Conservation (phyloP, 148 eudicot genomes). For the Silene latifolia region DNA sequence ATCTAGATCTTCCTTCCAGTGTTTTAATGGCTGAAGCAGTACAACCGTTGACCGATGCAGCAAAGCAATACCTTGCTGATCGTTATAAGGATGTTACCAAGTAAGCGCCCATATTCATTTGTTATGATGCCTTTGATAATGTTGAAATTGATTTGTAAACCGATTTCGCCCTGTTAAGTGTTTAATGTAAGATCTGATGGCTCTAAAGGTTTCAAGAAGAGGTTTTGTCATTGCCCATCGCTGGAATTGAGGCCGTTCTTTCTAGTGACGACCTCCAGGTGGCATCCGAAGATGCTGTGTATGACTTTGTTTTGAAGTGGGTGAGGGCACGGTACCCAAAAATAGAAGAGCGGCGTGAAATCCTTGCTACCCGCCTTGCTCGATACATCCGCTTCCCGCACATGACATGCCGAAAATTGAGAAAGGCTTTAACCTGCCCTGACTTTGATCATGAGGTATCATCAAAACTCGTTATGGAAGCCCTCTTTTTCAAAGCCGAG, state of each 20-base stretch:
- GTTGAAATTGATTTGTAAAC: background rate
- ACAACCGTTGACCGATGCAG: constrained; percentile 79
- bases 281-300: constrained; percentile 90
- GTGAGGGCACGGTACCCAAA: constrained; percentile 60
- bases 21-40: constrained; percentile 86
- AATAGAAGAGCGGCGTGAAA: constrained; percentile 73
- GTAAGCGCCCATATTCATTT: constrained; percentile 30
- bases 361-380: constrained; percentile 65
- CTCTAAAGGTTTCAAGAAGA: constrained; percentile 69
- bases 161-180: background rate
- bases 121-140: background rate
- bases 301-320: constrained; percentile 84
- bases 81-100: constrained; percentile 69
- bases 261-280: constrained; percentile 84
- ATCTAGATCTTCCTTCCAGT: constrained; percentile 78
- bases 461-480: constrained; percentile 75
- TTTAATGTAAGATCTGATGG: constrained; percentile 11
- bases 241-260: constrained; percentile 81
- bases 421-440: constrained; percentile 68
- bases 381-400: constrained; percentile 76
- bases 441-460: constrained; percentile 85
- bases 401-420: constrained; percentile 81
- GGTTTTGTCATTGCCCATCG: constrained; percentile 74
- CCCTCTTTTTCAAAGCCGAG: constrained; percentile 87
- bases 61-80: constrained; percentile 68